Base-by-base conservation (phyloP, 2,329 filamentous ascomycete species). In the Colletotrichum musicola region DNA sequence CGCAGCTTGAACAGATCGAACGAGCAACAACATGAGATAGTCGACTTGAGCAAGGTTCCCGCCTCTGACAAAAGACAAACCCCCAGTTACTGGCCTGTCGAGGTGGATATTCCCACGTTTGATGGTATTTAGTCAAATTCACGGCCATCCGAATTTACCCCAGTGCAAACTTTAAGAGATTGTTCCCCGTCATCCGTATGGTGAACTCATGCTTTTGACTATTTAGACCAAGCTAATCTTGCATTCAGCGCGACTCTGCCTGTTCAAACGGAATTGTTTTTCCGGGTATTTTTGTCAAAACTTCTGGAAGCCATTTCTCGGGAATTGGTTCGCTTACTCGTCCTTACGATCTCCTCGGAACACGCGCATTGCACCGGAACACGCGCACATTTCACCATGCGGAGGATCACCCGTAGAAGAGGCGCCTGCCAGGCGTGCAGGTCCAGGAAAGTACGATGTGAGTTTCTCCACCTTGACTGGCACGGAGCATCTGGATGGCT, bases 391-490 rank as follows among this genome's bases (percentile, higher is more conserved):
- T 22, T 13, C 54, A 51, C 6, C 4, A 68, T 68, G 65, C 61
- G 65, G 9, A 57, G 65, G 44, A 64, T 68, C 22, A 68, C 65
- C 16, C 65, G 65, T 18, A 50, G 65, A 7, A 68, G 65, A 59
- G 65, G 65, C 3, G 65, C 65, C 12, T 68, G 65, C 18, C 61
- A 68, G 27, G 61, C 61, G 4, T 68, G 65, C 47, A 55, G 65
- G 35, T 64, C 55, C 9, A 59, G 65, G 22, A 68, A 68, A 16
- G 65, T 68, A n/a, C 65, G 65, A 22, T 68, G 65, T 68, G 27
- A 64, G 64, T 64, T 18, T 49, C 10, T 12, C 10, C 18, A 7
- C 12, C 46, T 49, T 22, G 10, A 13, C n/a, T 12, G 16, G 46
- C 20, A 22, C 9, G 6, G 27, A 30, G 27, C 9, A 6, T 30